Base-by-base conservation (phyloP, 1,284 basidiomycete species). In the Pterulicium gracile region DNA sequence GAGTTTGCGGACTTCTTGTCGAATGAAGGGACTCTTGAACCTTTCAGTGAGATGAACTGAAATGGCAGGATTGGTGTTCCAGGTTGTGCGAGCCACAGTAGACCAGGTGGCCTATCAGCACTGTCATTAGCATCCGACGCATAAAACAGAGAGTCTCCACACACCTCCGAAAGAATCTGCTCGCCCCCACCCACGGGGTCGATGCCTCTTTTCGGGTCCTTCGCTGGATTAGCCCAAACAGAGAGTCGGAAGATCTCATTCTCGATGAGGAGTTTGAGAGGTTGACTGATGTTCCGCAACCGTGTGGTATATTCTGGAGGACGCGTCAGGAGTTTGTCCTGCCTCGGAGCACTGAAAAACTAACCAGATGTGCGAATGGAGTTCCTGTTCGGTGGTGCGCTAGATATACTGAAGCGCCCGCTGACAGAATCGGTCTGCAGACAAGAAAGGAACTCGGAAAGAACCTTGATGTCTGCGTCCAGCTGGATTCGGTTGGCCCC, bases 171-270 rank as follows among this genome's bases (percentile, higher is more conserved):
- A 52, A 83, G 67, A 4, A 69, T 68, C 47, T 74, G 71, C 55
- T 87, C 80, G n/a, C 70, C 65, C n/a, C 63, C 65, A 5, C 70
- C 66, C 22, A 72, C 54, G 44, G 83, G 68, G 56, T 90, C 81
- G 15, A 58, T 59, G 7, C 80, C 86, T 51, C 85, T 77, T 54
- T 75, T 79, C 2, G 71, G 56, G 51, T 94, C 90, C 52, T 83
- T 86, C 20, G 78, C 72, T 0, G 93, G 90, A 61, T 98, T 98
- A 43, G 73, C 72, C 96, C 96, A 98, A 1, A 98, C 93, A 2
- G 70, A 75, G 42, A 98, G 65, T 12, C 92, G 76, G 56, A 75
- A 80, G 39, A 95, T 80, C 61, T 99, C 96, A 58, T 89, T 94
- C 61, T 96, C 91, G 10, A 94, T 78, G 12, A 98, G 71, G 3